Evolutionary conservation across 1,284 basidiomycete genomes (phyloP).

Genomic region (Apiotrichum veenhuisii): DNA sequence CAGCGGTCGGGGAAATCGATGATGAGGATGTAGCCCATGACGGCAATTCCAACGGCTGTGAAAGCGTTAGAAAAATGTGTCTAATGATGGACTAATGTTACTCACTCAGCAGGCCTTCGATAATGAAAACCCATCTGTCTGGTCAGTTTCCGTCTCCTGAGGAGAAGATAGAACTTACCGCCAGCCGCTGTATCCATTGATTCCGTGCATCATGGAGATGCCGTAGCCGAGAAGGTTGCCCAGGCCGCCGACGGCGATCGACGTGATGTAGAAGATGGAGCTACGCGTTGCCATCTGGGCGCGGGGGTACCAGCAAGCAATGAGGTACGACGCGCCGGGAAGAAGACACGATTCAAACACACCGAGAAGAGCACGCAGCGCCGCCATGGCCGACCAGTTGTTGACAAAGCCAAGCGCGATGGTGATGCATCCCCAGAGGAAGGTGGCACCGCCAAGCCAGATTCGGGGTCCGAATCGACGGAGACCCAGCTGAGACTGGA

Average conservation of each 20-base stretch:
- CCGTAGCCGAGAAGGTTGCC: conserved; percentile 36
- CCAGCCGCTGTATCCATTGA: conserved; percentile 38
- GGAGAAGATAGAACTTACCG: too few species aligned
- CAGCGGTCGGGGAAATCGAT: conserved; percentile 53
- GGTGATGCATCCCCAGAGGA: conserved; percentile 38
- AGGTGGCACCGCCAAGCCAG: conserved; percentile 11
- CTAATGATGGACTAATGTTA: too few species aligned
- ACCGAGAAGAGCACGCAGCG: conserved; percentile 25
- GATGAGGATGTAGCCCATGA: conserved; percentile 33
- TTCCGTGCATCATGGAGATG: conserved; percentile 32
- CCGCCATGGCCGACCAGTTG: conserved; percentile 21
- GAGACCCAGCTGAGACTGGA: conserved; percentile 23
- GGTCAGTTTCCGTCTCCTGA: too few species aligned
- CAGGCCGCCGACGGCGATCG: conserved; percentile 45
- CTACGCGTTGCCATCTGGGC: conserved; percentile 35
- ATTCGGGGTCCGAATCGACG: conserved; percentile 14
- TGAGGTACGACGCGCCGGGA: conserved; percentile 34
- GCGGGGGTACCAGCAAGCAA: conserved; percentile 38
- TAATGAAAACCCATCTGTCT: conserved; percentile 32
- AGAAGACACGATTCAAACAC: conserved; percentile 38
- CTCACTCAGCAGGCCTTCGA: conserved; percentile 35
- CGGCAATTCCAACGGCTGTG: conserved; percentile 35
- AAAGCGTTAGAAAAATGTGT: too few species aligned
- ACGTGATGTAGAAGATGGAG: conserved; percentile 43
- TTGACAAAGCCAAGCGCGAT: conserved; percentile 27